Evolutionary conservation across 495 filamentous ascomycete genomes (phyloP).

Genomic region (Annulohypoxylon bovei): DNA sequence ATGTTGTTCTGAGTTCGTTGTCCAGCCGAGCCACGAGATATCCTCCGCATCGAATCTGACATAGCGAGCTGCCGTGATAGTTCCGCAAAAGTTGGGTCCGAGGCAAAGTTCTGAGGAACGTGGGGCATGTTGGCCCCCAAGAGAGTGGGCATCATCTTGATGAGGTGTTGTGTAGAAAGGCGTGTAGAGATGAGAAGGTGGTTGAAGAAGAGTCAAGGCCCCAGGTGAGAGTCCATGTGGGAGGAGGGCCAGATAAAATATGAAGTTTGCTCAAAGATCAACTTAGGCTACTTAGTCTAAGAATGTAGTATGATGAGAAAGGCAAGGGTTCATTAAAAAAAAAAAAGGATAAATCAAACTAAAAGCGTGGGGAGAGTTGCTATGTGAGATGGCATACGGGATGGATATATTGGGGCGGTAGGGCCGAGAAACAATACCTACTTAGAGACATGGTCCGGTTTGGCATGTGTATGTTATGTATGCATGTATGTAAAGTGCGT

Average conservation of each 20-base stretch:
- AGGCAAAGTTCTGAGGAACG: conserved; percentile 41
- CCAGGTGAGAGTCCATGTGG: conserved; percentile 13
- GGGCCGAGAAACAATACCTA: conserved; percentile 50
- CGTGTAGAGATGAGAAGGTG: conserved; percentile 13
- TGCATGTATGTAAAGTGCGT: conserved; percentile 46
- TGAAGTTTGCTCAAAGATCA: conserved; percentile 37
- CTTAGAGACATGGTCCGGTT: conserved; percentile 51
- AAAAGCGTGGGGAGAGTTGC: conserved; percentile 43
- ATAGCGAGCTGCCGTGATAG: conserved; percentile 50
- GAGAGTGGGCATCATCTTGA: conserved; percentile 45
- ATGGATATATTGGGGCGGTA: conserved; percentile 51
- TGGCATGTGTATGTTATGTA: conserved; percentile 49
- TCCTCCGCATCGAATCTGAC: conserved; percentile 49
- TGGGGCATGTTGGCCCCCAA: conserved; percentile 38
- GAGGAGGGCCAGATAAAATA: conserved; percentile 40
- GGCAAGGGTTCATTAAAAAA: conserved; percentile 44
- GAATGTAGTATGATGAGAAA: conserved; percentile 40
- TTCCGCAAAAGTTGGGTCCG: conserved; percentile 51
- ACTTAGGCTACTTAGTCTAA: conserved; percentile 42
- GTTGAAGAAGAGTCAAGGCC: conserved; percentile 8
- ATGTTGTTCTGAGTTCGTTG: conserved; percentile 56
- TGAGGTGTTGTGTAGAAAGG: conserved; percentile 7
- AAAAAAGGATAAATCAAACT: conserved; percentile 48
- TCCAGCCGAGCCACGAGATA: conserved; percentile 52
- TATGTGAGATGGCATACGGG: conserved; percentile 46